Percentiles rank a stretch among this genome's conserved stretches.
Evolutionary conservation across 805 yeast species (phyloP).

Genomic region (Kodamaea neixiangensis): DNA sequence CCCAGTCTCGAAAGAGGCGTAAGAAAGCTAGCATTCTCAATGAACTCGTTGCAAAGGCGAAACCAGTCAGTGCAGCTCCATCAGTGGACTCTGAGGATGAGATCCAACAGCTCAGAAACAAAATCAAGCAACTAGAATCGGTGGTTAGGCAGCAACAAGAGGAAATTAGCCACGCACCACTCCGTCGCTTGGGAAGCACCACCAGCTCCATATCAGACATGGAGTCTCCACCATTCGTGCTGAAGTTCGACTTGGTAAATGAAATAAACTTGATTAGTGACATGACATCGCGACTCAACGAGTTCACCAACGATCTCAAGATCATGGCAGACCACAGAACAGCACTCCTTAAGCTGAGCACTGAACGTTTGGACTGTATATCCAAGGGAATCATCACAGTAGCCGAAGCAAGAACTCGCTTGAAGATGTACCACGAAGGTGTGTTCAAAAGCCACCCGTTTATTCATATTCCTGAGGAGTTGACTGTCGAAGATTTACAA

Average conservation of each 20-base stretch:
- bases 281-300: slow-evolving; percentile 37
- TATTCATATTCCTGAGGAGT: slow-evolving; percentile 50
- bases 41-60: slow-evolving; percentile 18
- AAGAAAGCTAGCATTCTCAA: slow-evolving; percentile 33
- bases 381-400: slow-evolving; percentile 55
- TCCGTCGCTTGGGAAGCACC: neutral
- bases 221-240: slow-evolving; percentile 25
- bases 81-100: slow-evolving; percentile 15
- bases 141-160: slow-evolving; percentile 17
- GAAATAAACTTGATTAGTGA: slow-evolving; percentile 42
- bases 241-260: slow-evolving; percentile 40
- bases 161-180: slow-evolving; percentile 3
- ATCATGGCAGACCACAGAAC: slow-evolving; percentile 45
- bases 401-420: slow-evolving; percentile 59
- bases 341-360: slow-evolving; percentile 25
- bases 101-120: slow-evolving; percentile 23
- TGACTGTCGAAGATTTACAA: slow-evolving; percentile 50
- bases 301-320: slow-evolving; percentile 49
- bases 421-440: slow-evolving; percentile 48
- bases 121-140: slow-evolving; percentile 19
- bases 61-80: too few species aligned
- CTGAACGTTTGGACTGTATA: slow-evolving; percentile 49
- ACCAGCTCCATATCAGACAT: slow-evolving; percentile 7
- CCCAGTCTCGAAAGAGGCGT: slow-evolving; percentile 55
- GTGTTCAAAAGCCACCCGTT: slow-evolving; percentile 57